Conservation (phyloP, 257 asterid species). For the Paulownia fortunei region DNA sequence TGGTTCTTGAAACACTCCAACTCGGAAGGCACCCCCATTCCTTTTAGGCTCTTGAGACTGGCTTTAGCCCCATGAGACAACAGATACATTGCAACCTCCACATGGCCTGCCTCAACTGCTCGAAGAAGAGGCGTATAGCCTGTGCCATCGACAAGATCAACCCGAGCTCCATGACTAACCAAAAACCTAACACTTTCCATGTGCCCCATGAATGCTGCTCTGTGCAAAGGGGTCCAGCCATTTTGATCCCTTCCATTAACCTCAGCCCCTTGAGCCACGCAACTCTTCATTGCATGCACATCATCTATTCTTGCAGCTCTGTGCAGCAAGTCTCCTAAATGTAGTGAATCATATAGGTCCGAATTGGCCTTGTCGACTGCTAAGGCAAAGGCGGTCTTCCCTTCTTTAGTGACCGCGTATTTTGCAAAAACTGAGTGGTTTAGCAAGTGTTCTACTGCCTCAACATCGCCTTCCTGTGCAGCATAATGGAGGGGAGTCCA, state of each 20-base stretch:
- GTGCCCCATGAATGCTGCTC: conserved; percentile 72
- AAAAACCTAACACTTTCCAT: conserved; percentile 62
- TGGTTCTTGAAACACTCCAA: conserved; percentile 46
- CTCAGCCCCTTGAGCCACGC: conserved; percentile 62
- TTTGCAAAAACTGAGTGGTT: conserved; percentile 48
- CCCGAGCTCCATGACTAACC: conserved; percentile 59
- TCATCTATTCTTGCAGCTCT: conserved; percentile 60
- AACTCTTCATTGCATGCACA: conserved; percentile 48
- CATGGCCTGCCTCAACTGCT: conserved; percentile 67
- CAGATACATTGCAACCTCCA: conserved; percentile 62
- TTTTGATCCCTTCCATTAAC: conserved; percentile 71
- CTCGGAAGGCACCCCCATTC: conserved; percentile 35
- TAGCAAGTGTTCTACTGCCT: conserved; percentile 46
- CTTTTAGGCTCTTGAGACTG: conserved; percentile 59
- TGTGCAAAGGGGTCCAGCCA: conserved; percentile 84
- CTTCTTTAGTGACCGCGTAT: conserved; percentile 48
- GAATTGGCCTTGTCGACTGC: conserved; percentile 57
- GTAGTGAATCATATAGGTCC: conserved; percentile 48
- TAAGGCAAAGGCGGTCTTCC: conserved; percentile 61
- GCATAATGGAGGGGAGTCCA: conserved; percentile 75
- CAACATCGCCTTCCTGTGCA: conserved; percentile 46
- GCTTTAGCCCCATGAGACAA: conserved; percentile 72
- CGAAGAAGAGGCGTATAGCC: conserved; percentile 72
- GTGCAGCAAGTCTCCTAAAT: conserved; percentile 57
- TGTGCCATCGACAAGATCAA: conserved; percentile 56